Evolutionary conservation across 2,329 filamentous ascomycete species (phyloP), one percentile per base, ranked within the genome.

Genomic region (Dissoconium aciculare): DNA sequence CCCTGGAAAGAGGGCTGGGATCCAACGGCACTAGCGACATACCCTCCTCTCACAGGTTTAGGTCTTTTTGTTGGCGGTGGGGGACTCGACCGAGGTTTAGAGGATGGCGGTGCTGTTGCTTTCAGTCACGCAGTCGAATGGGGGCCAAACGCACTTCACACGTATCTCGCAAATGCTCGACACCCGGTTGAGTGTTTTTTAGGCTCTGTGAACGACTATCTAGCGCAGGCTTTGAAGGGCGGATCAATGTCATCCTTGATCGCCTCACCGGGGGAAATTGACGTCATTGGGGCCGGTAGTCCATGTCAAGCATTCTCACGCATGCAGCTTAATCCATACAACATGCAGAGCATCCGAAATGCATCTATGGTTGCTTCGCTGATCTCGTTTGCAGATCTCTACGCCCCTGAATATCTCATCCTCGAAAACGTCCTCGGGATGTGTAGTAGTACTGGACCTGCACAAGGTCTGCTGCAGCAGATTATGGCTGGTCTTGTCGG

Each of bases 21-120:
- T 28, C 35, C 27, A 9, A 16, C 11, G n/a, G 5, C 15, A 2
- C 4, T 6, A 9, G 5, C 16, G 3, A 11, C 21, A 3, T 9
- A 28, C 3, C 21, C 17, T 8, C 42, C 39, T 11, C 29, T 52
- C 3, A 36, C 16, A 26, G 77, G 74, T 0, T 54, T 87, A 3
- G 78, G 83, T 39, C 57, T 89, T 0, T 91, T 82, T 45, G 82
- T 76, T 41, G 82, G 82, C 1, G 75, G 77, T 11, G 81, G 82
- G 0, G 83, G 76, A 31, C 72, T 89, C 30, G 81, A 80, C 4
- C 65, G 78, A 16, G 81, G 80, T 0, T 58, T 91, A 0, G 79
- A 84, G 50, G 78, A 84, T 31, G 71, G 70, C 1, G 71, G 73
- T 1, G 71, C 63, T 0, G 63, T 84, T 0, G 50, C 71, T 15